Evolutionary conservation across 2,329 filamentous ascomycete genomes (phyloP), one percentile per base, ranked within the genome.

Genomic region (Fusarium longipes): DNA sequence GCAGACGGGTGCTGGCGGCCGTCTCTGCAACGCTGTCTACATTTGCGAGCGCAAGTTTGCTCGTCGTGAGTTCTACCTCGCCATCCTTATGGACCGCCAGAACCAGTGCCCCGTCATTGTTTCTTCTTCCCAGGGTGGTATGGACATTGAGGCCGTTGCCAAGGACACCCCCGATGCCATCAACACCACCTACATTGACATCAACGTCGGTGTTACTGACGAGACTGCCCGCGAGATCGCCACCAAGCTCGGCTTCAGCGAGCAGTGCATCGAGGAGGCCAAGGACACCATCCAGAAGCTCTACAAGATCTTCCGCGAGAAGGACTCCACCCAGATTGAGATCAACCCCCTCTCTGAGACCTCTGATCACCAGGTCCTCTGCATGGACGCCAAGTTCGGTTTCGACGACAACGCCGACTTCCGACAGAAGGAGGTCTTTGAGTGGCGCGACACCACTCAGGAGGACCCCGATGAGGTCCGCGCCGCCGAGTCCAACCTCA

Each of bases 11-110:
- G 93, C 95, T 74, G 88, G 82, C 74, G 96, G 96, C 78, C 93
- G 96, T 80, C 89, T 97, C 79, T 99, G 96, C 88, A 98, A 92
- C 82, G 88, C 94, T 69, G 96, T 99, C 79, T 98, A 97, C 86
- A 98, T 99, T 80, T 97, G 95, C 84, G 96, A 99, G 88, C 94
- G 96, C 87, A 99, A 99, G 87, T 99, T 97, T 78, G 96, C 96
- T 75, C 93, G 96, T 73, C 91, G 96, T 78, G 96, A 99, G 83
- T 99, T 99, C 86, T 99, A 99, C 86, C 90, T 99, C 61, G 96
- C 96, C 77, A 91, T 99, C 77, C 90, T 99, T 75, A 98, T 99
- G 96, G 96, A 99, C 86, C 93, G 96, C 77, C 89, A 86, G 72
- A 90, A 91, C 50, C 96, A 98, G 84, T 86, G 88, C 70, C 96